Percentiles rank a stretch among this genome's conserved stretches.
Evolutionary conservation across 345 rosid genomes (phyloP).

Genomic region (Eucalyptus erythrocorys): DNA sequence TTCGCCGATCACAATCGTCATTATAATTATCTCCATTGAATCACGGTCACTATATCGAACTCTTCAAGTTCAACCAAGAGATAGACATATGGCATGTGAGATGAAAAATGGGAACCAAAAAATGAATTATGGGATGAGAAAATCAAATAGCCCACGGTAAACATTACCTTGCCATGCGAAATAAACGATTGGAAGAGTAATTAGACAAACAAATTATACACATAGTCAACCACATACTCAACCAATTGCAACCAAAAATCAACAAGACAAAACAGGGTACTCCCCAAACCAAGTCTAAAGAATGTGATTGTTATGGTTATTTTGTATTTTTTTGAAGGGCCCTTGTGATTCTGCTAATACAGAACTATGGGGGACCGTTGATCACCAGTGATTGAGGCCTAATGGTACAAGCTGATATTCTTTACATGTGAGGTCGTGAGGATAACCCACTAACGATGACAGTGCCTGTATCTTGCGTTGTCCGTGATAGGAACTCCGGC

Average conservation of each 20-base stretch:
- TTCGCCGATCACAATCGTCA: rapidly evolving
- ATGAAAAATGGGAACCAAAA: neutral
- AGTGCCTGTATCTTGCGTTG: neutral
- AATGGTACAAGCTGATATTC: neutral
- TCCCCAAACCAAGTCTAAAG: neutral
- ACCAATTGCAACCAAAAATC: neutral
- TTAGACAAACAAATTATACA: neutral
- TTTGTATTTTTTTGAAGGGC: neutral
- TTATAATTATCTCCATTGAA: neutral
- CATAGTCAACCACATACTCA: neutral
- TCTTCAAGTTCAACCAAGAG: neutral
- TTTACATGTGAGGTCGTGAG: rapidly evolving
- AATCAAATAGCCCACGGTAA: neutral
- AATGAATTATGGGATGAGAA: neutral
- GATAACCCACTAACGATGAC: neutral
- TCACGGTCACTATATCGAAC: rapidly evolving
- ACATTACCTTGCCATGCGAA: neutral
- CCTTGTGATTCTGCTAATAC: neutral
- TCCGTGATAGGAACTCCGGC: neutral
- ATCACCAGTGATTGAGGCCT: neutral
- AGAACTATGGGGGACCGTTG: neutral
- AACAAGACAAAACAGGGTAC: neutral
- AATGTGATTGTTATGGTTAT: neutral
- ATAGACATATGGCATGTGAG: neutral
- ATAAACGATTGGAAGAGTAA: neutral